Evolutionary conservation across 768 basidiomycete species (phyloP).

Genomic region (Tylopilus rubrobrunneus): DNA sequence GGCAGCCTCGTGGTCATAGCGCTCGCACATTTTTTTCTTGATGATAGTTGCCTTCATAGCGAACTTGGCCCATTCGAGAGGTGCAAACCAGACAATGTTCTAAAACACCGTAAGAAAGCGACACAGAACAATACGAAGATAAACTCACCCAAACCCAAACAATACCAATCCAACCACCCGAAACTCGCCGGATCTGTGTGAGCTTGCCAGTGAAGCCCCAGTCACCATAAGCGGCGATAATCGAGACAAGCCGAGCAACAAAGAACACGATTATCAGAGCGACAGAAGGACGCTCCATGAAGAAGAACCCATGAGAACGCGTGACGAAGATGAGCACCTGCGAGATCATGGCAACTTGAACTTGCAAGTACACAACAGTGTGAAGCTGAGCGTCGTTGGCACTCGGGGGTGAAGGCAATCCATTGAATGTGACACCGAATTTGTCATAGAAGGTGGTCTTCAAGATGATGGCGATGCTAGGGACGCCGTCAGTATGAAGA

Average conservation of each 20-base stretch:
- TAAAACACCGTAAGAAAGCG: constrained; percentile 29
- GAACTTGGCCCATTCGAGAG: constrained; percentile 95
- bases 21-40: constrained; percentile 73
- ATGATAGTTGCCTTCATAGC: constrained; percentile 93
- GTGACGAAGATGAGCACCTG: constrained; percentile 97
- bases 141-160: constrained; percentile 91
- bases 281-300: constrained; percentile 89
- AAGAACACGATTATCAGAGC: constrained; percentile 90
- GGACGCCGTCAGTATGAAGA: constrained; percentile 9
- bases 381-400: constrained; percentile 72
- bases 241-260: constrained; percentile 90
- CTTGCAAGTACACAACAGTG: constrained; percentile 92
- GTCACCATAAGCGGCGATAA: constrained; percentile 91
- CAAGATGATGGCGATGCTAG: constrained; percentile 75
- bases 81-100: constrained; percentile 96
- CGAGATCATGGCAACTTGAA: constrained; percentile 98
- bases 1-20: constrained; percentile 44
- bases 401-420: constrained; percentile 21
- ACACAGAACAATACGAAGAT: neutral
- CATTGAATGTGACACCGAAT: constrained; percentile 65
- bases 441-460: constrained; percentile 83
- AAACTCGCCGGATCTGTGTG: constrained; percentile 67
- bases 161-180: constrained; percentile 96
- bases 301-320: constrained; percentile 93
- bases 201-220: constrained; percentile 99